These are phyloP conservation scores for Suhomyces atakaporum DNA, from an alignment of 1,139 yeast species.

Conservation along the genomic window DNA sequence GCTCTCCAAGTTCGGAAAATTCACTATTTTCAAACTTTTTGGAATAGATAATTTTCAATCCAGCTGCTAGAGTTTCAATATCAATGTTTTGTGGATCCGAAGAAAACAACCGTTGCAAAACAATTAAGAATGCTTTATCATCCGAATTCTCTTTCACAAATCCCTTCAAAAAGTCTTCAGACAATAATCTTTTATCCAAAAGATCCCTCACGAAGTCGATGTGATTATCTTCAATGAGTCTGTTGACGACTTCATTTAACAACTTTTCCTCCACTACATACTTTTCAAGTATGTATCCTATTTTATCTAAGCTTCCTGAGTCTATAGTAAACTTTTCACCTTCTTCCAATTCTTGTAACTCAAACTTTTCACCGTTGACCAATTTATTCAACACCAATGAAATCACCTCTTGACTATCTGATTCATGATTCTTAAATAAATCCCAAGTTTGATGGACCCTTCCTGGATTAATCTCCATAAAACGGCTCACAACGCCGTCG, in stretches of 20 bases:
- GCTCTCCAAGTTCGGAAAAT: background rate
- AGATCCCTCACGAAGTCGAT: constrained; percentile 5
- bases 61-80: constrained; percentile 4
- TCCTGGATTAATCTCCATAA: constrained; percentile 42
- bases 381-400: constrained; percentile 24
- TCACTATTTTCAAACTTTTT: background rate
- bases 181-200: constrained; percentile 1
- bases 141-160: constrained; percentile 4
- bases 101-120: constrained; percentile 11
- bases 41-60: constrained; percentile 4
- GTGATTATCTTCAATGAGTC: constrained; percentile 8
- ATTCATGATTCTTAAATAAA: constrained; percentile 29
- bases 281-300: constrained; percentile 8
- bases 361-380: constrained; percentile 19
- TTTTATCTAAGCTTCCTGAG: constrained; percentile 9
- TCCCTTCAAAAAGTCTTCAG: constrained; percentile 3
- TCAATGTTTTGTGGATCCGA: constrained; percentile 4
- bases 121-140: constrained; percentile 10
- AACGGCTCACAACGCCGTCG: constrained; percentile 17
- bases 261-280: constrained; percentile 1
- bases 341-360: constrained; percentile 7
- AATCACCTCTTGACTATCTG: constrained; percentile 16
- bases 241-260: constrained; percentile 5
- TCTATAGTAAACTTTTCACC: constrained; percentile 8
- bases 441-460: constrained; percentile 41